Evolutionary conservation across 2,329 filamentous ascomycete genomes (phyloP).

Genomic region (Colletotrichum ledebouriae): DNA sequence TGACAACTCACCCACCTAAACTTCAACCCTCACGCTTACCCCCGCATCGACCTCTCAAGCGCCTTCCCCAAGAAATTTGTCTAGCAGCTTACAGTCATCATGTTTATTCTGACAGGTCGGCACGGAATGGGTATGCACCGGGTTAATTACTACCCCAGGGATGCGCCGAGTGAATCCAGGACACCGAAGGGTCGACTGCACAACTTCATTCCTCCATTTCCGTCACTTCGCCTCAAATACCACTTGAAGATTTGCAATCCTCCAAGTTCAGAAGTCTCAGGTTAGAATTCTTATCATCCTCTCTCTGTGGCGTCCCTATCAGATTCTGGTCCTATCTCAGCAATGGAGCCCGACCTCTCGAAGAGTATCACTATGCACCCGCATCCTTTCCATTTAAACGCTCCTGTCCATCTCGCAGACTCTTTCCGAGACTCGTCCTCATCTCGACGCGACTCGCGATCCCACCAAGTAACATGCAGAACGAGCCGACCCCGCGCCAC

Average conservation of each 20-base stretch:
- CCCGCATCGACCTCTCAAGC: background rate
- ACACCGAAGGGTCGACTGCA: background rate
- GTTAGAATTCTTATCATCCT: background rate
- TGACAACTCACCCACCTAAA: background rate
- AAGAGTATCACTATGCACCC: slow-evolving; percentile 58
- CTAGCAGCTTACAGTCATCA: background rate
- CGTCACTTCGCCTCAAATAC: no score
- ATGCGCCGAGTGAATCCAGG: background rate
- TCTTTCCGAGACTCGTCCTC: slow-evolving; percentile 31
- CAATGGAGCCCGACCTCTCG: slow-evolving; percentile 15
- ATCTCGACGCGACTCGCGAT: slow-evolving; percentile 1
- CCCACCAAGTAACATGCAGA: slow-evolving; percentile 49
- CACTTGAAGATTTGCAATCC: no score
- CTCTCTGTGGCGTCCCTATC: background rate
- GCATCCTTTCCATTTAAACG: slow-evolving; percentile 58
- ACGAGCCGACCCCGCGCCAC: slow-evolving; percentile 59
- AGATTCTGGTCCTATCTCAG: background rate
- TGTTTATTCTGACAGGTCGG: background rate
- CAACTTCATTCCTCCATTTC: background rate
- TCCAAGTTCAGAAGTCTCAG: background rate
- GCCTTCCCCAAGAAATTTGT: slow-evolving; percentile 5
- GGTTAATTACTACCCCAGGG: no score
- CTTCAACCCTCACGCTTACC: background rate
- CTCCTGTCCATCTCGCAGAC: slow-evolving; percentile 47
- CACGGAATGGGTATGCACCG: background rate